A percentile compares a stretch with the other conserved stretches of the same genome.
These are phyloP conservation scores for Sequoiadendron giganteum DNA, from an alignment of 75 land plant species.

Conservation along the genomic window DNA sequence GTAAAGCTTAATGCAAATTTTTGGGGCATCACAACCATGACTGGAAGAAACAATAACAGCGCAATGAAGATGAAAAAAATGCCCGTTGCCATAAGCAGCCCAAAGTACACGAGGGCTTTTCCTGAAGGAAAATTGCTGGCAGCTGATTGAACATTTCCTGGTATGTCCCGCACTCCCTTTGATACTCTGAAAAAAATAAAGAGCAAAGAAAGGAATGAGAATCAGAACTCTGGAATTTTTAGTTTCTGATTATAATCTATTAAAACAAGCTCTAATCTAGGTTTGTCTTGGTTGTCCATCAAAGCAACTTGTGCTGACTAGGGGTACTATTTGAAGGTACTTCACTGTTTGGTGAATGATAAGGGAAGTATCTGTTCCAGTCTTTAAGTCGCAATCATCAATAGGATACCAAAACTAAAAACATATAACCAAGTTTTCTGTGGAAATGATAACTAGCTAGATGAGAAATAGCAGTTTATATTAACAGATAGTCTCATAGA, in stretches of 20 bases:
- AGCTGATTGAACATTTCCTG: constrained; percentile 87
- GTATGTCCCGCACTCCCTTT: constrained; percentile 78
- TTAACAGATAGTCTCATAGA: not conserved
- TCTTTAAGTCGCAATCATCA: not conserved
- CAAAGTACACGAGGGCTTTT: constrained; percentile 82
- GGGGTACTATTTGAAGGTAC: not conserved
- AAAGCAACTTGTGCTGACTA: not conserved
- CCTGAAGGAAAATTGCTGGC: constrained; percentile 84
- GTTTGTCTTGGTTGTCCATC: not conserved
- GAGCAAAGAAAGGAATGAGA: not conserved
- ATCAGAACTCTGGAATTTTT: not conserved
- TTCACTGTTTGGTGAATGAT: not conserved
- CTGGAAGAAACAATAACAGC: constrained; percentile 88
- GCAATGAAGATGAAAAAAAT: constrained; percentile 87
- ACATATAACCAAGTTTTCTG: not conserved
- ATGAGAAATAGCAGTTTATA: not conserved
- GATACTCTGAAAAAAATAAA: constrained; percentile 55
- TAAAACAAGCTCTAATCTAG: not conserved
- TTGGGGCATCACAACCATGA: constrained; percentile 94
- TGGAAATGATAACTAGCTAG: not conserved
- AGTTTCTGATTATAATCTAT: not conserved
- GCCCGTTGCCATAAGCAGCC: constrained; percentile 76
- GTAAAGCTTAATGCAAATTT: constrained; percentile 95
- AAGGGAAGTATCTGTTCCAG: not conserved
- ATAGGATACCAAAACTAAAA: not conserved